Evolutionary conservation across 2,329 filamentous ascomycete genomes (phyloP), one percentile per base, ranked within the genome.

Genomic region (Botrytis sinoallii): DNA sequence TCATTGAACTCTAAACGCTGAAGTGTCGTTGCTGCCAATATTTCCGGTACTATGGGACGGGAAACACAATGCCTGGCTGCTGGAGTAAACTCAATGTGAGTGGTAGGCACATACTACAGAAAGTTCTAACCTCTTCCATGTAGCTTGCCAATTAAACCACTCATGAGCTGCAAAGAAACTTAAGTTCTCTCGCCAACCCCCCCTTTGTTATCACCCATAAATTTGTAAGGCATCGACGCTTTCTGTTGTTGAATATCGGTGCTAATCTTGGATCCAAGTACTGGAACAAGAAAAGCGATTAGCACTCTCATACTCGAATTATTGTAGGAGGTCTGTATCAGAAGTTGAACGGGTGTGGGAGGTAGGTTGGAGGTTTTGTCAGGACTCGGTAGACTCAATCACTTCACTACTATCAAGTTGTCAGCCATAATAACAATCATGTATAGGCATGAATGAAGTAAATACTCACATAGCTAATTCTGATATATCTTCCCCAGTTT

Each of bases 281-380:
- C 10, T 29, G 0, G 4, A 1, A 9, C 7, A 29, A n/a, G 10
- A 10, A 7, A 35, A 0, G 1, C 0, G 1, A 3, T 12, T 2
- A 2, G 29, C 6, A 29, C n/a, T 14, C 2, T 5, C 22, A 42
- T 14, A 14, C 16, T 22, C 5, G 6, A 4, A 40, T 25, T 6
- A 8, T 14, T 22, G 5, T 68, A 3, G 7, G 20, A 42, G 25
- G 5, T 40, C 9, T 68, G 35, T 22, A 29, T 40, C 22, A 29
- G 29, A n/a, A n/a, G 32, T 35, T 40, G 1, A 67, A 38, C 16
- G 22, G 32, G 22, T 32, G 32, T n/a, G 22, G 46, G 18, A 16
- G 42, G n/a, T 20, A 42, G 20, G 40, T 46, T 25, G 22, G 8
- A 35, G 12, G 12, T 38, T 52, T 3, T 2, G 3, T n/a, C 29